These are phyloP conservation scores for Mycena floridula DNA, from an alignment of 768 basidiomycete genomes.

Conservation along the genomic window DNA sequence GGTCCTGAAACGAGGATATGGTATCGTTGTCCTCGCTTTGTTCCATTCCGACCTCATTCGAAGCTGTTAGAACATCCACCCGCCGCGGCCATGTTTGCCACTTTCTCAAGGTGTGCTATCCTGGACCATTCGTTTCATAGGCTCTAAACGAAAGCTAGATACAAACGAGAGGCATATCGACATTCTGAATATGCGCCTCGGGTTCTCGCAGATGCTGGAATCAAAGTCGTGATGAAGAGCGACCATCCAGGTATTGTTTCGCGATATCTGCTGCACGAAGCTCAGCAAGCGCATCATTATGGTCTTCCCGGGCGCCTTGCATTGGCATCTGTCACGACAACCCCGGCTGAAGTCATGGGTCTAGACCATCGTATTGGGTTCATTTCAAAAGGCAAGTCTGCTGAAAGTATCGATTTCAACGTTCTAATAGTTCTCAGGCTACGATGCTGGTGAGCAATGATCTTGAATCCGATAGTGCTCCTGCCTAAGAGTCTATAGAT, in stretches of 20 bases:
- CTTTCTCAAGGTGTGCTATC: conserved; percentile 9
- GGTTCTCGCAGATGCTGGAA: conserved; percentile 57
- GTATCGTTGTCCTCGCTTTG: no score
- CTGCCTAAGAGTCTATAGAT: conserved; percentile 22
- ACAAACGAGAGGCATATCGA: conserved; percentile 51
- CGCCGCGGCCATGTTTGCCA: conserved; percentile 53
- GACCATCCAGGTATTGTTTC: conserved; percentile 57
- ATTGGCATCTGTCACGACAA: conserved; percentile 56
- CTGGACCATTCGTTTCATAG: no score
- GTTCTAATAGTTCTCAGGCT: conserved; percentile 32
- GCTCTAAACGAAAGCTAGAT: neutral
- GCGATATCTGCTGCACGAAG: conserved; percentile 65
- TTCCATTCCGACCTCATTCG: no score
- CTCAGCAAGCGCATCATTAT: conserved; percentile 62
- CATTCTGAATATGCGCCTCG: conserved; percentile 71
- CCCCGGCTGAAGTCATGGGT: conserved; percentile 59
- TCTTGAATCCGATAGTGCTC: neutral
- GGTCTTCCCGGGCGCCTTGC: conserved; percentile 55
- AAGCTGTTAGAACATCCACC: conserved; percentile 28
- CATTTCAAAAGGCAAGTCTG: conserved; percentile 39
- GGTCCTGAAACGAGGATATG: conserved; percentile 40
- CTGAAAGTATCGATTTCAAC: neutral
- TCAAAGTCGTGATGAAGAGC: conserved; percentile 71
- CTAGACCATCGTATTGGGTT: conserved; percentile 64
- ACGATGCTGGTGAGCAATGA: conserved; percentile 54